These are phyloP conservation scores for Hemisphaericaspora lyxosophila DNA, from an alignment of 1,139 yeast genomes.

Conservation along the genomic window DNA sequence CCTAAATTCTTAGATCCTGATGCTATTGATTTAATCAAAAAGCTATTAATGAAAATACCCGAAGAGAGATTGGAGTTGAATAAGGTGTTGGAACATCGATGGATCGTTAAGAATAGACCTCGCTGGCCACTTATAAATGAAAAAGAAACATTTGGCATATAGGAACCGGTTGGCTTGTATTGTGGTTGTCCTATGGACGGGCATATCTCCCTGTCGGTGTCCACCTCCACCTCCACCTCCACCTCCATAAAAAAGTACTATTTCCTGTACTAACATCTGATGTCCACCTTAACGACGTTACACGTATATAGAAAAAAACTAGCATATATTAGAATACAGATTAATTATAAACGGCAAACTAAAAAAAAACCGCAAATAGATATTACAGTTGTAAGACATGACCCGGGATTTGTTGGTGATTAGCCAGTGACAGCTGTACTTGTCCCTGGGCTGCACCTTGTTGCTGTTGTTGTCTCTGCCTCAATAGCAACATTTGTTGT, in stretches of 20 bases:
- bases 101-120: constrained; percentile 69
- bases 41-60: constrained; percentile 67
- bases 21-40: constrained; percentile 71
- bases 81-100: constrained; percentile 73
- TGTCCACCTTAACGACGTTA: no score
- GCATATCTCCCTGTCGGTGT: not conserved
- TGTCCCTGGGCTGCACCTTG: constrained; percentile 5
- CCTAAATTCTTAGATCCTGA: constrained; percentile 71
- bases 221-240: not conserved
- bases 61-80: constrained; percentile 58
- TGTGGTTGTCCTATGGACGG: no score
- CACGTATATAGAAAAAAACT: no score
- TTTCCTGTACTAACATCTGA: no score
- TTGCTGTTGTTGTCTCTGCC: constrained; percentile 13
- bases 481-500: constrained; percentile 14
- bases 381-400: constrained; percentile 1
- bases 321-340: no score
- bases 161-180: no score
- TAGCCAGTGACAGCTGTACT: constrained; percentile 19
- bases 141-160: no score
- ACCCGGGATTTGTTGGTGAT: constrained; percentile 6
- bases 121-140: constrained; percentile 29
- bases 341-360: no score
- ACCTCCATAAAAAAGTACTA: no score
- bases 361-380: no score